Percentiles rank a stretch among this genome's conserved stretches.
Evolutionary conservation across 2,329 filamentous ascomycete species (phyloP).

Genomic region (Fusarium sororula): DNA sequence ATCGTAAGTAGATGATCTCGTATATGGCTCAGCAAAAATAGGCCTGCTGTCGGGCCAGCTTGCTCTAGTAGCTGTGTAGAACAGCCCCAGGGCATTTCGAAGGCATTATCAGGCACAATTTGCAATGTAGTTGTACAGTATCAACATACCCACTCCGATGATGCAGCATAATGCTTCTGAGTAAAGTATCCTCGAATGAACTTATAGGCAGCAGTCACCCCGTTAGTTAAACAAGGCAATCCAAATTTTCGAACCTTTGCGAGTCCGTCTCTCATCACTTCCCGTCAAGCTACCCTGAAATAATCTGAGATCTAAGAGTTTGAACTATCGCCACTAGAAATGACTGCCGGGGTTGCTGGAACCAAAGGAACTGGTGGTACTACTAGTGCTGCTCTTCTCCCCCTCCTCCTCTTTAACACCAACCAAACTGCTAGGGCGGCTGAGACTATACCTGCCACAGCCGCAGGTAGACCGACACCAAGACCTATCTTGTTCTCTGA

Average conservation of each 20-base stretch:
- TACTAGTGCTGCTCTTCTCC: neutral
- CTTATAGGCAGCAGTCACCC: too few relatives aligned
- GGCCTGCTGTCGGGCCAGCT: neutral
- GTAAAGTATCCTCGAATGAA: neutral
- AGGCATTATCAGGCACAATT: accelerated
- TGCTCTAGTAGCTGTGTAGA: neutral
- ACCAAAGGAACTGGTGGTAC: neutral
- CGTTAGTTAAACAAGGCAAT: too few relatives aligned
- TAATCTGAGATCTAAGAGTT: neutral
- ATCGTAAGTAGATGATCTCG: neutral
- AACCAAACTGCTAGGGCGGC: neutral
- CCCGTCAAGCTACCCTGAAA: neutral
- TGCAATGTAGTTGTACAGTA: neutral
- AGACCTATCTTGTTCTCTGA: neutral
- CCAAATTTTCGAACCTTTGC: too few relatives aligned
- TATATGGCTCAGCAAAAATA: neutral
- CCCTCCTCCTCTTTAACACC: neutral
- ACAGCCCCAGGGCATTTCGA: neutral
- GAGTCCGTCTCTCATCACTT: neutral
- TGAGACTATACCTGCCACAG: neutral
- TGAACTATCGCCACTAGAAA: neutral
- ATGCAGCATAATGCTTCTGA: neutral
- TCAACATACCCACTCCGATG: too few relatives aligned
- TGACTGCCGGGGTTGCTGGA: neutral
- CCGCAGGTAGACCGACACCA: neutral